phyloP scores from a whole-genome alignment of 352 stramenopile species.

The Globisporangium carolinianum region DNA sequence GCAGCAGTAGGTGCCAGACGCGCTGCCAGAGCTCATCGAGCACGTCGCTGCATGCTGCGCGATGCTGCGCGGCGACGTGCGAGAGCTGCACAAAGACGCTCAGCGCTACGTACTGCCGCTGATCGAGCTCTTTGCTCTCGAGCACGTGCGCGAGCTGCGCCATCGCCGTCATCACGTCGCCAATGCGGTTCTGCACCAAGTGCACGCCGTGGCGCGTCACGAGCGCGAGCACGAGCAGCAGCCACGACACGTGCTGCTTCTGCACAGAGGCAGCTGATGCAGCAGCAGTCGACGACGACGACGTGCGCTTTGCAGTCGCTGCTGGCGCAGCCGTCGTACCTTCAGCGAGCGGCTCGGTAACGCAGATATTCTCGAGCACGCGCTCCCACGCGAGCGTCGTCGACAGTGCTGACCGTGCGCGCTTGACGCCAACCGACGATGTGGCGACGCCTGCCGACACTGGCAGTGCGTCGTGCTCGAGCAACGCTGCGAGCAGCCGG shows the following conservation, averaged over 20 bases:
- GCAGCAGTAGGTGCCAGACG: conserved; percentile 43
- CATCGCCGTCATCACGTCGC: conserved; percentile 52
- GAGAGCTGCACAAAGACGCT: conserved; percentile 45
- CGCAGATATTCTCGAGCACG: conserved; percentile 32
- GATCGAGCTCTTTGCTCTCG: conserved; percentile 38
- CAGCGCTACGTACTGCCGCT: conserved; percentile 40
- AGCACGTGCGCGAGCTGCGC: conserved; percentile 34
- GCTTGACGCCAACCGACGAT: conserved; percentile 4
- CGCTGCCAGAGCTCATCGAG: conserved; percentile 38
- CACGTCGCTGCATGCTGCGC: conserved; percentile 22
- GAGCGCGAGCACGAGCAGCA: conserved; percentile 39
- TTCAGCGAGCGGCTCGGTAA: conserved; percentile 21
- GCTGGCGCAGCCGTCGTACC: neutral
- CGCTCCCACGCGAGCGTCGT: conserved; percentile 36
- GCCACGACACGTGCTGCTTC: conserved; percentile 32
- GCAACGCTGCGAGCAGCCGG: conserved; percentile 23
- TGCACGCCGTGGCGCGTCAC: conserved; percentile 44
- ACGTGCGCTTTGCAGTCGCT: neutral
- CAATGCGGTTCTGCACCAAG: conserved; percentile 45
- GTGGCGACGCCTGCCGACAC: neutral
- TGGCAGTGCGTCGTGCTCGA: conserved; percentile 3
- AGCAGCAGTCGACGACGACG: neutral
- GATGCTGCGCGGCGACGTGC: conserved; percentile 24
- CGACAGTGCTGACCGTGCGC: conserved; percentile 10
- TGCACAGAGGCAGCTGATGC: conserved; percentile 6